Conservation (phyloP, 768 basidiomycete species). For the Scleroderma bovista region DNA sequence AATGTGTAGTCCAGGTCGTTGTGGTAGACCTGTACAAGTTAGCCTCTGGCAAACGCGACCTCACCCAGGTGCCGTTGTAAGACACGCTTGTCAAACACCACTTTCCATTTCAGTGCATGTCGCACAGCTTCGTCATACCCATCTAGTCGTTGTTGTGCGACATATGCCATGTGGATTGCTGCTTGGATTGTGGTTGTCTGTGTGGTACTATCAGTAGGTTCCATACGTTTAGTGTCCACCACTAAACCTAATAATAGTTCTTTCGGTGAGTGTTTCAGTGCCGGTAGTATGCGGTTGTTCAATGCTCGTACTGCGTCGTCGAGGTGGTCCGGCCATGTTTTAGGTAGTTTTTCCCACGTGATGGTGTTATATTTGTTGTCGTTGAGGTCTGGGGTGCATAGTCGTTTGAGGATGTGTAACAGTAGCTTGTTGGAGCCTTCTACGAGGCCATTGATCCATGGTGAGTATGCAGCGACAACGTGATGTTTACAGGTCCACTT, state of each 20-base stretch:
- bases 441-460: constrained; percentile 11
- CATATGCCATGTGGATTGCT: constrained; percentile 23
- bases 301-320: constrained; percentile 6
- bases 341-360: constrained; percentile 13
- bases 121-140: constrained; percentile 17
- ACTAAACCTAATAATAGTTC: constrained; percentile 29
- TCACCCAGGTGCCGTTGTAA: constrained; percentile 19
- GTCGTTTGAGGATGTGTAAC: neutral
- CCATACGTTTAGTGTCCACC: constrained; percentile 19
- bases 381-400: neutral
- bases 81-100: constrained; percentile 3
- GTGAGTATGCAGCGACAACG: constrained; percentile 17
- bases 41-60: constrained; percentile 23
- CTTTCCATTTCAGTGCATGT: constrained; percentile 23
- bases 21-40: constrained; percentile 30
- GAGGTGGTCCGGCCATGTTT: constrained; percentile 15
- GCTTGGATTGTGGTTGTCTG: constrained; percentile 7
- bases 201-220: neutral
- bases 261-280: constrained; percentile 21
- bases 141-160: constrained; percentile 26
- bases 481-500: constrained; percentile 3
- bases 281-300: constrained; percentile 15
- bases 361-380: neutral
- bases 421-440: too few relatives aligned
- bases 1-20: constrained; percentile 25